phyloP scores from a whole-genome alignment of 371 early-diverging fungal genomes.

The Saksenaea oblongispora region DNA sequence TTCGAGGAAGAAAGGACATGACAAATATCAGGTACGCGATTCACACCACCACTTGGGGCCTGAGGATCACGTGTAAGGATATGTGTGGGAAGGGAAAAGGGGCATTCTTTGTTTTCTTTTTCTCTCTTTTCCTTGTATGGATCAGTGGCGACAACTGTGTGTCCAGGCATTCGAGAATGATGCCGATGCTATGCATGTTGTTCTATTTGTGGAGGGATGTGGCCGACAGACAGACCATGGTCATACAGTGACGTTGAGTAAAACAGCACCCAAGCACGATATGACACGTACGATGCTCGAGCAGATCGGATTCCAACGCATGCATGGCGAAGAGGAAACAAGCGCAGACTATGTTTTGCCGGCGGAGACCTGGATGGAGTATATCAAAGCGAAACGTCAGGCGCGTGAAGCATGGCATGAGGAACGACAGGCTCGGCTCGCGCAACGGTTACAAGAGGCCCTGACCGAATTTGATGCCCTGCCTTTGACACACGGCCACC shows the following conservation, averaged over 20 bases:
- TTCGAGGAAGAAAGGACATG: no score
- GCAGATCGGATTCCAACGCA: constrained; percentile 8
- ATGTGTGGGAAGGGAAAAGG: no score
- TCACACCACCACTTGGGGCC: no score
- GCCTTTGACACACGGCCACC: neutral
- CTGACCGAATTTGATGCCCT: constrained; percentile 6
- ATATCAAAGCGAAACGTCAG: constrained; percentile 11
- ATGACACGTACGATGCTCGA: neutral
- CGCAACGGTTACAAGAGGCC: constrained; percentile 10
- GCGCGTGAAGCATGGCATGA: constrained; percentile 30
- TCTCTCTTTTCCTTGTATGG: constrained; percentile 12
- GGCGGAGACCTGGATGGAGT: neutral
- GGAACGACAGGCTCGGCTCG: constrained; percentile 16
- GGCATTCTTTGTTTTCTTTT: neutral
- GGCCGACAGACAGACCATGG: constrained; percentile 6
- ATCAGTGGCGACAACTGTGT: constrained; percentile 24
- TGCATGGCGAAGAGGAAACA: neutral
- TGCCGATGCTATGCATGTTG: constrained; percentile 18
- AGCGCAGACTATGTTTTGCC: constrained; percentile 7
- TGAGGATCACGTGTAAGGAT: no score
- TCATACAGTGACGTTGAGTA: neutral
- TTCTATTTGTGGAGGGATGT: constrained; percentile 26
- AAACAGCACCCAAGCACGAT: neutral
- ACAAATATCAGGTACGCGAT: no score
- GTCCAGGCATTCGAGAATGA: constrained; percentile 26